Evolutionary conservation across 495 filamentous ascomycete species (phyloP), one percentile per base, ranked within the genome.

Genomic region (Annulohypoxylon nitens): DNA sequence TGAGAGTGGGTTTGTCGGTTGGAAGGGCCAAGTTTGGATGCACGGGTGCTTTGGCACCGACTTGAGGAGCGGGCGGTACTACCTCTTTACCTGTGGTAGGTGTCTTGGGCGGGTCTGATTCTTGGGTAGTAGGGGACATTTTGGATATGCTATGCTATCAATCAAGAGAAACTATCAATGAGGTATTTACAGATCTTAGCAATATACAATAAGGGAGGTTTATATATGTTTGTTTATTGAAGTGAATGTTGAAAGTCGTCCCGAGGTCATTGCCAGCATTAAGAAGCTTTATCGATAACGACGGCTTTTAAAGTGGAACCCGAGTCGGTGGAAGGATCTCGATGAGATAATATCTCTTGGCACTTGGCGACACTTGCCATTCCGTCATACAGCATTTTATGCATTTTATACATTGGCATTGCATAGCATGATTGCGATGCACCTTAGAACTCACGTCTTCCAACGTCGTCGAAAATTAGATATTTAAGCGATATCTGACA

Each of bases 1-100:
- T 77, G 16, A 91, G 66, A 4, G 82, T 83, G 1, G 87, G 85
- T 70, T 84, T 86, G 63, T 83, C 74, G 36, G 67, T 63, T 0
- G 86, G 86, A 5, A 90, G 80, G 1, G 51, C 57, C 6, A 90
- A 76, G 57, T 83, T 81, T 12, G 72, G 36, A 33, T 81, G 80
- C 5, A 74, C 77, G 3, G 88, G 89, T 3, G 89, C 88, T 50
- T 81, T 79, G 45, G 79, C 73, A 33, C 83, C 86, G 30, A 86
- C 74, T 58, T 81, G 60, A 30, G 84, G 86, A 6, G 76, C 69
- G 11, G 81, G 80, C 12, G 81, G 80, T n/a, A 73, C 61, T 14
- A 83, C 67, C 6, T 80, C 73, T 47, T 78, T 70, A 23, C n/a
- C n/a, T n/a, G 67, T 41, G 20, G 76, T 63, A 30, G 80, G 80